These are phyloP conservation scores for Microbotryum lychnidis-dioicae DNA, from an alignment of 1,284 basidiomycete species.

Conservation along the genomic window DNA sequence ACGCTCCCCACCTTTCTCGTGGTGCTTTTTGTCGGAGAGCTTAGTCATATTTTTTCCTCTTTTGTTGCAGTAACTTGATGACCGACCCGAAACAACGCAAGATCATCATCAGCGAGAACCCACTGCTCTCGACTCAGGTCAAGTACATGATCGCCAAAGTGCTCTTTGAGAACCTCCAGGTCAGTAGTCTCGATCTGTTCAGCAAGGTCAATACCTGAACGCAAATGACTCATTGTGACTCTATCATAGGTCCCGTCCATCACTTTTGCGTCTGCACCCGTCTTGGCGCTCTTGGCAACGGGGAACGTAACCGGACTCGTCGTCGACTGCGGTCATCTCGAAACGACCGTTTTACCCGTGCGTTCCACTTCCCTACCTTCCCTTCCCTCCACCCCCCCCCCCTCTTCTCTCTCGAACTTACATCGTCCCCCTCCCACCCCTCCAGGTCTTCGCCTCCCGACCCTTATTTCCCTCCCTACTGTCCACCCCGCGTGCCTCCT, in stretches of 20 bases:
- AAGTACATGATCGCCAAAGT: constrained; percentile 80
- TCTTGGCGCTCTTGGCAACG: constrained; percentile 72
- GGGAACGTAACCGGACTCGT: constrained; percentile 88
- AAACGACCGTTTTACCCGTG: constrained; percentile 79
- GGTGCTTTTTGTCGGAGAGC: not conserved
- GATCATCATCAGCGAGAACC: constrained; percentile 83
- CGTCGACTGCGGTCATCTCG: constrained; percentile 81
- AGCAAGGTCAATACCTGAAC: not conserved
- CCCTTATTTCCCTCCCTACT: constrained; percentile 71
- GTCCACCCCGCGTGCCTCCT: constrained; percentile 73
- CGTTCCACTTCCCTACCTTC: constrained; percentile 32
- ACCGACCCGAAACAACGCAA: constrained; percentile 89
- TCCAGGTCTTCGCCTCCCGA: constrained; percentile 75
- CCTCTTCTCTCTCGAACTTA: not conserved
- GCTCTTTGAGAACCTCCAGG: constrained; percentile 84
- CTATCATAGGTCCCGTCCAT: constrained; percentile 69
- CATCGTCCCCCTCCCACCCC: not conserved
- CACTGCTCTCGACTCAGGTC: constrained; percentile 71
- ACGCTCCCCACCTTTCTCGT: constrained; percentile 39
- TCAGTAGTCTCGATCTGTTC: constrained; percentile 38
- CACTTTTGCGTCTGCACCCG: constrained; percentile 78
- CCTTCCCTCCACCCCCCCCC: not conserved
- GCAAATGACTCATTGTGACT: not conserved
- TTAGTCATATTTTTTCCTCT: not conserved
- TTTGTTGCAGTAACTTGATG: constrained; percentile 61